Evolutionary conservation across 2,329 filamentous ascomycete genomes (phyloP), one percentile per base, ranked within the genome.

Genomic region (Xylariomycetidae sp.): DNA sequence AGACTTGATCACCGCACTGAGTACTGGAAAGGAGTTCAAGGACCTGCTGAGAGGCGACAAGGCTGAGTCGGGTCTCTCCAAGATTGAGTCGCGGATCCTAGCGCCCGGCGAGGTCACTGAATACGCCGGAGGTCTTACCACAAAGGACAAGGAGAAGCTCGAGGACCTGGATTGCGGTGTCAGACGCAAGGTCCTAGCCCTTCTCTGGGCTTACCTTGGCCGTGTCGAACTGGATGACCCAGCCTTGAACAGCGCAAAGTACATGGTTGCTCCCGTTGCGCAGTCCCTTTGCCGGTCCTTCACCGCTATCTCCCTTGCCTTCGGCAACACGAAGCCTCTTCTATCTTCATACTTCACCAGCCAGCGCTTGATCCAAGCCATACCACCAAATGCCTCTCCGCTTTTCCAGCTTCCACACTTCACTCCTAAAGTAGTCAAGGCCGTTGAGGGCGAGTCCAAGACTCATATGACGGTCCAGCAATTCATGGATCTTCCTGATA

Each of bases 131-230:
- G 77, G 79, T 22, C 66, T 95, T 44, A 72, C 79, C 0, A 60
- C 67, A 12, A 87, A 88, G 59, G 88, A 95, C 52, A 80, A 79
- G 55, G 71, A 79, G 51, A 80, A 76, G 54, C 70, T 98, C 6
- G 78, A 86, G 53, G 78, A 88, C 46, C 63, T 95, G 38, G 92
- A 96, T 31, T 82, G 83, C 46, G 79, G 82, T 24, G 73, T 78
- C 16, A 81, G 85, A 46, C 76, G 92, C 53, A 96, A 96, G 70
- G 82, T 87, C 6, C 70, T 96, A 27, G 86, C 83, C 31, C 71
- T 98, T 36, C 70, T 98, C 12, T 98, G 93, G 92, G 89, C 92
- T 25, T 96, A 98, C 58, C 75, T 96, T 29, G 86, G 85, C 40
- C 84, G 92, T 29, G 70, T 94, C 35, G 86, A 95, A 51, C 74